Conservation (phyloP, 1,284 basidiomycete species). For the Leccinum pachyderme region DNA sequence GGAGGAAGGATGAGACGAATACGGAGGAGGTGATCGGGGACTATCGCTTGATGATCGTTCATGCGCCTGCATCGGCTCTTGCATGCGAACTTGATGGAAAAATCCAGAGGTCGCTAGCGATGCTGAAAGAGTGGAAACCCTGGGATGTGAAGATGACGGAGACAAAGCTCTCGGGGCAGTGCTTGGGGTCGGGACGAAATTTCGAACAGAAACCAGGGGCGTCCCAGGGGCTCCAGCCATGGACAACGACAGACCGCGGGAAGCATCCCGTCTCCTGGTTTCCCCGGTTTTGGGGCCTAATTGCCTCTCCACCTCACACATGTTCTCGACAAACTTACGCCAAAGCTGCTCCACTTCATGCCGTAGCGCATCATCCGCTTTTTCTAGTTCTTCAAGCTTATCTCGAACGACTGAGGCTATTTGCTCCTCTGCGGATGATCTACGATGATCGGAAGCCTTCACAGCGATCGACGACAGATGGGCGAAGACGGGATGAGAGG, state of each 20-base stretch:
- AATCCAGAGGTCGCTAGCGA: slow-evolving; percentile 56
- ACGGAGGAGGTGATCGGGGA: slow-evolving; percentile 33
- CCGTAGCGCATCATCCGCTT: slow-evolving; percentile 53
- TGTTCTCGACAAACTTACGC: slow-evolving; percentile 53
- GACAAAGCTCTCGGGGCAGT: slow-evolving; percentile 38
- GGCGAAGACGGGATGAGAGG: slow-evolving; percentile 68
- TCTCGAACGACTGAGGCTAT: slow-evolving; percentile 53
- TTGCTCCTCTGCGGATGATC: slow-evolving; percentile 57
- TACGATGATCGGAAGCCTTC: slow-evolving; percentile 52
- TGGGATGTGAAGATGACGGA: slow-evolving; percentile 34
- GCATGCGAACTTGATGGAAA: slow-evolving; percentile 50
- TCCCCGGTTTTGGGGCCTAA: slow-evolving; percentile 22
- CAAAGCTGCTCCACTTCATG: slow-evolving; percentile 63
- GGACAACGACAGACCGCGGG: slow-evolving; percentile 22
- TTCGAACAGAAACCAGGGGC: slow-evolving; percentile 38
- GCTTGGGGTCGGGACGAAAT: slow-evolving; percentile 53
- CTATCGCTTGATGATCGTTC: slow-evolving; percentile 16
- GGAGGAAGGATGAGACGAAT: slow-evolving; percentile 34
- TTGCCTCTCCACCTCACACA: slow-evolving; percentile 48
- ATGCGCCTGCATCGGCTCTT: slow-evolving; percentile 9
- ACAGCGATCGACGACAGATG: slow-evolving; percentile 61
- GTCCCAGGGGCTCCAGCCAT: slow-evolving; percentile 19
- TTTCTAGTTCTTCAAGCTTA: slow-evolving; percentile 58
- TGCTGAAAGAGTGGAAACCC: slow-evolving; percentile 63
- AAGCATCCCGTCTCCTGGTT: slow-evolving; percentile 21